These are phyloP conservation scores for Ampelocalamus luodianensis DNA, from an alignment of 176 grass and related monocot genomes.

Conservation along the genomic window DNA sequence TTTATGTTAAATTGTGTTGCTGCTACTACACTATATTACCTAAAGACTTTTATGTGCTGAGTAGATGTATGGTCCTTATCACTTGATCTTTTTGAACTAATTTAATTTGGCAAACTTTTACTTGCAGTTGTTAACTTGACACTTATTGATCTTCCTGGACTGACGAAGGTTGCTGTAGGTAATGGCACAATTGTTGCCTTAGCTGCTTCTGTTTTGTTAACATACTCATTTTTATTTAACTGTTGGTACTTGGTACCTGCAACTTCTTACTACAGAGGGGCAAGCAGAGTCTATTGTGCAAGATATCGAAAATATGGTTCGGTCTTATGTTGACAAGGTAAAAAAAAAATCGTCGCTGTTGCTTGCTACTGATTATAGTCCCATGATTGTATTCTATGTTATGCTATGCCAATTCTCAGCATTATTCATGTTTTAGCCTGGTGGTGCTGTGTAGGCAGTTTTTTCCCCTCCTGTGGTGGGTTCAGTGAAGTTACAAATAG, in stretches of 20 bases:
- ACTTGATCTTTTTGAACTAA: constrained; percentile 34
- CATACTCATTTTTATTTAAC: constrained; percentile 2
- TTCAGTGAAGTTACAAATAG: constrained; percentile 11
- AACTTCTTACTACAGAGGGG: constrained; percentile 67
- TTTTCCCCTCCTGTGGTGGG: neutral
- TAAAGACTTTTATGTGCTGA: constrained; percentile 8
- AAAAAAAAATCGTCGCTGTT: constrained; percentile 28
- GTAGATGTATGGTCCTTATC: constrained; percentile 7
- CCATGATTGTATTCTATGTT: neutral
- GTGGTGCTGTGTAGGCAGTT: neutral
- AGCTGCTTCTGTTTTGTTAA: constrained; percentile 27
- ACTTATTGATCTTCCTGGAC: constrained; percentile 96
- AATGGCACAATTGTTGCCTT: constrained; percentile 44
- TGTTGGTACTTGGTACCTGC: constrained; percentile 20
- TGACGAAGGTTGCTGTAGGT: constrained; percentile 99
- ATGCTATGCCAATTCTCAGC: neutral
- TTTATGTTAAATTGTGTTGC: constrained; percentile 10
- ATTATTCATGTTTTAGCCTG: constrained; percentile 14
- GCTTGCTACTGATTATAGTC: constrained; percentile 6
- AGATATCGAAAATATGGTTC: constrained; percentile 99
- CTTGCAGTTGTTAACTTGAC: constrained; percentile 98
- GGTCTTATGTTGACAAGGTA: constrained; percentile 97
- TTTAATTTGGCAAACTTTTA: constrained; percentile 43
- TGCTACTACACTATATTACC: neutral
- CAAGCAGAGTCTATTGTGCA: constrained; percentile 91